Conservation (phyloP, 495 filamentous ascomycete genomes). For the Bacidia gigantensis region DNA sequence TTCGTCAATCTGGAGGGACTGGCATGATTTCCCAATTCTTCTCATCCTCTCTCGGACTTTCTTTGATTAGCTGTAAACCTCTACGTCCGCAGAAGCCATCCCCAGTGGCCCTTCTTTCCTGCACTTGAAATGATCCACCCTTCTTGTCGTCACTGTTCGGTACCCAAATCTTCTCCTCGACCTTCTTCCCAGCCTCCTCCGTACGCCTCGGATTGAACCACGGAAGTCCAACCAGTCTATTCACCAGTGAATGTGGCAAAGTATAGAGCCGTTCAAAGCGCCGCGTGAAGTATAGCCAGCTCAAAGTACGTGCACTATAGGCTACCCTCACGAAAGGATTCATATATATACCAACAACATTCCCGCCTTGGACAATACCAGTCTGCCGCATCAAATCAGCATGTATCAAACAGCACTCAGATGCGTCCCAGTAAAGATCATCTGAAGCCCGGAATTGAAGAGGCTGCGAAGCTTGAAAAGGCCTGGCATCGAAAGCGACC, state of each 20-base stretch:
- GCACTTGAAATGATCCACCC: constrained; percentile 29
- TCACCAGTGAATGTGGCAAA: constrained; percentile 40
- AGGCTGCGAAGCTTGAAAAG: constrained; percentile 38
- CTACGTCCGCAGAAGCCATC: constrained; percentile 46
- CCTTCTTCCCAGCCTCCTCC: constrained; percentile 38
- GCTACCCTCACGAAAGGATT: constrained; percentile 62
- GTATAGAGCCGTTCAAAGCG: constrained; percentile 47
- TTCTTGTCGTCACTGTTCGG: constrained; percentile 20
- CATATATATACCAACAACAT: constrained; percentile 48
- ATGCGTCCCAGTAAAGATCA: constrained; percentile 60
- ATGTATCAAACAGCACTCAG: constrained; percentile 68
- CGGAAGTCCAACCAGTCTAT: constrained; percentile 38
- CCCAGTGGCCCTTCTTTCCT: constrained; percentile 30
- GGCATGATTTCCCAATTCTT: constrained; percentile 39
- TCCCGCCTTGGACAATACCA: constrained; percentile 25
- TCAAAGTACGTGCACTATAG: constrained; percentile 39
- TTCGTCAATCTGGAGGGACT: constrained; percentile 16
- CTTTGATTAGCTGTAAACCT: constrained; percentile 42
- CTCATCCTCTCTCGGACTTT: constrained; percentile 34
- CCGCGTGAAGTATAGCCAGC: constrained; percentile 40
- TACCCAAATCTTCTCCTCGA: constrained; percentile 42
- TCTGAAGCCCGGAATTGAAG: constrained; percentile 52
- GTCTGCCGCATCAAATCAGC: constrained; percentile 47
- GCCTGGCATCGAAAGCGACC: constrained; percentile 60
- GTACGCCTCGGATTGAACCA: constrained; percentile 43